Base-by-base conservation (phyloP, 176 grass and related monocot genomes). In the Paspalum notatum region DNA sequence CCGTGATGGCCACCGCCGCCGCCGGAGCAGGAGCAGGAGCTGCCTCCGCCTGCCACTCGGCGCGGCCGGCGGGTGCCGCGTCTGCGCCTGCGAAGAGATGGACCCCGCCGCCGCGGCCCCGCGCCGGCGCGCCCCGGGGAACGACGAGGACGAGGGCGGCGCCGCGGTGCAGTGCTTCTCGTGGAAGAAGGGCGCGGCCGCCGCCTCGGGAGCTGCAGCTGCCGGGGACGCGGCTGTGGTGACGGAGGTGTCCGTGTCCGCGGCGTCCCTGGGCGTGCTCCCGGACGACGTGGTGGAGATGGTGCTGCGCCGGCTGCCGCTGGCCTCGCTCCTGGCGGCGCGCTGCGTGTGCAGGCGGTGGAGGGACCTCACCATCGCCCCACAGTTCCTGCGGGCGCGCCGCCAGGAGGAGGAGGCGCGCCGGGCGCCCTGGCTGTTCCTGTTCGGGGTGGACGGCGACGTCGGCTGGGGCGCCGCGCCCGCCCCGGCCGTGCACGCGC, bases 271-370 rank as follows among this genome's bases (percentile, higher is more conserved):
- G 20, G 62, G 80, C 5, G 82, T 56, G n/a, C 90, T 98, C 39
- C 90, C 95, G 18, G 90, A 98, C 81, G 95, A 98, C 67, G 81
- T 98, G 56, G 20, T 92, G 71, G 92, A 92, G 86, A 90, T 94
- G 87, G 93, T 98, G 57, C 87, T 98, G 61, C 69, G 79, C 48
- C 77, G 85, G 1, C 92, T 98, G 45, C 92, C 95, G 42, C 81
- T 93, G 39, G 53, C 90, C 12, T 89, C 90, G 77, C 74, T 98
- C 79, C 85, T 94, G 38, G 81, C 88, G 9, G 76, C 90, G 41
- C 92, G 95, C 6, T 94, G 95, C 64, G 95, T 85, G 24, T 98
- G 95, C 90, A 75, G 76, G 60, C 93, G 91, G n/a, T 98, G 95
- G 95, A 85, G 86, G 77, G 78, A 84, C 59, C 73, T 98, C 73